A percentile compares a stretch with the other conserved stretches of the same genome.
These are phyloP conservation scores for Hemisphaericaspora xylofermentans DNA, from an alignment of 1,139 yeast species.

Conservation along the genomic window DNA sequence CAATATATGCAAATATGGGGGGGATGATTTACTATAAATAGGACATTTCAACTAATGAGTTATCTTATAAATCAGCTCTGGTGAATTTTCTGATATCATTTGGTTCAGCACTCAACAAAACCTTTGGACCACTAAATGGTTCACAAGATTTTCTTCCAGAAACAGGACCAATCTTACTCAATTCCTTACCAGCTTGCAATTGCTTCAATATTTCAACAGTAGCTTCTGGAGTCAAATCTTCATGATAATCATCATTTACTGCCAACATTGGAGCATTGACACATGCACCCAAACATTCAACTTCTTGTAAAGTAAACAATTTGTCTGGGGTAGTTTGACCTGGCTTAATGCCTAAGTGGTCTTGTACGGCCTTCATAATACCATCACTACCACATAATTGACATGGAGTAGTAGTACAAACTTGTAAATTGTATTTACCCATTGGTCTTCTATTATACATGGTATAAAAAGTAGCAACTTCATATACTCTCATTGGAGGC, in stretches of 20 bases:
- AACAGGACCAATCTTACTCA: constrained; percentile 66
- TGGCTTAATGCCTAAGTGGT: constrained; percentile 63
- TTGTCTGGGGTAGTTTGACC: constrained; percentile 81
- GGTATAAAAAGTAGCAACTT: constrained; percentile 90
- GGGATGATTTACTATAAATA: no score
- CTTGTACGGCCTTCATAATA: constrained; percentile 67
- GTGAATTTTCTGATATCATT: constrained; percentile 59
- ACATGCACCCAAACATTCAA: constrained; percentile 91
- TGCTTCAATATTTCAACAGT: constrained; percentile 62
- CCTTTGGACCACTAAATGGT: constrained; percentile 71
- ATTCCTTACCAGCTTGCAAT: constrained; percentile 61
- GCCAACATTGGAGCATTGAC: constrained; percentile 91
- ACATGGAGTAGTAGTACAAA: constrained; percentile 91
- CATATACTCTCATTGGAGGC: constrained; percentile 96
- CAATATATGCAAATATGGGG: background rate
- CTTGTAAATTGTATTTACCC: constrained; percentile 82
- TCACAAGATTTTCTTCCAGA: constrained; percentile 72
- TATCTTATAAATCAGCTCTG: constrained; percentile 30
- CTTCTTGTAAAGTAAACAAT: constrained; percentile 80
- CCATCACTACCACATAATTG: constrained; percentile 82
- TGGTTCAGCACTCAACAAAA: constrained; percentile 61
- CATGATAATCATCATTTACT: constrained; percentile 78
- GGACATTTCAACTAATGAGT: no score
- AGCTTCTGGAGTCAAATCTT: constrained; percentile 74
- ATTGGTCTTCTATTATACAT: constrained; percentile 88